A percentile compares a stretch with the other conserved stretches of the same genome.
Evolutionary conservation across 1,139 yeast species (phyloP).

Genomic region (Kluyveromyces sp.): DNA sequence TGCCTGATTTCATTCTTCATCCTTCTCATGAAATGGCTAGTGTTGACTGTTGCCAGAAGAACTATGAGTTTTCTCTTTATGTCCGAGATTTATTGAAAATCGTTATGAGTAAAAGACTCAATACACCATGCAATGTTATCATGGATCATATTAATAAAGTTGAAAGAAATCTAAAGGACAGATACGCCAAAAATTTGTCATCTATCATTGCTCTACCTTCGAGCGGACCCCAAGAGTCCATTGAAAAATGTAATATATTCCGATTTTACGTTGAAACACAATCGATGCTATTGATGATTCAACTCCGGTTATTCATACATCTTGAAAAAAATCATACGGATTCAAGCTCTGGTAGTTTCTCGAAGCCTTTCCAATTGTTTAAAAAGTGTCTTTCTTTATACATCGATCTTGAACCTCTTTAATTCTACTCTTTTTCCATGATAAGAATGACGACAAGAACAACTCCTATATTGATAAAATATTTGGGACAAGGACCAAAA

Average conservation of each 20-base stretch:
- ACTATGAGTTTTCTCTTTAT: slow-evolving; percentile 19
- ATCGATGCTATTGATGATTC: slow-evolving; percentile 19
- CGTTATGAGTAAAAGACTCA: slow-evolving; percentile 18
- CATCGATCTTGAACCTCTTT: slow-evolving; percentile 14
- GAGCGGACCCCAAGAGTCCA: slow-evolving; percentile 10
- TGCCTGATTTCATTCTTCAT: slow-evolving; percentile 11
- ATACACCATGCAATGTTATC: slow-evolving; percentile 16
- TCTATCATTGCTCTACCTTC: slow-evolving; percentile 16
- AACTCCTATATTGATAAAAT: slow-evolving; percentile 8
- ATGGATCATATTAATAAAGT: slow-evolving; percentile 15
- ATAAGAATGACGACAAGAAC: slow-evolving; percentile 3
- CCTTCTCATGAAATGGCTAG: slow-evolving; percentile 17
- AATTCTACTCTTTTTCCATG: slow-evolving; percentile 8
- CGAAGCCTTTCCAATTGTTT: slow-evolving; percentile 9
- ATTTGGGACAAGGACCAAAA: slow-evolving; percentile 12
- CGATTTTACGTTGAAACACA: slow-evolving; percentile 22
- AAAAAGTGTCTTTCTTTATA: slow-evolving; percentile 11
- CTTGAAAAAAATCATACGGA: slow-evolving; percentile 8
- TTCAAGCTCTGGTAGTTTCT: slow-evolving; percentile 8
- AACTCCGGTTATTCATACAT: slow-evolving; percentile 20
- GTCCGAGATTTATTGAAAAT: slow-evolving; percentile 18
- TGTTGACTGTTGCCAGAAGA: slow-evolving; percentile 14
- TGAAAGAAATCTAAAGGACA: slow-evolving; percentile 12
- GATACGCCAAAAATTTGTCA: slow-evolving; percentile 13
- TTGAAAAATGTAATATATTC: slow-evolving; percentile 20